These are phyloP conservation scores for Vararia minispora DNA, from an alignment of 768 basidiomycete genomes.

Conservation along the genomic window DNA sequence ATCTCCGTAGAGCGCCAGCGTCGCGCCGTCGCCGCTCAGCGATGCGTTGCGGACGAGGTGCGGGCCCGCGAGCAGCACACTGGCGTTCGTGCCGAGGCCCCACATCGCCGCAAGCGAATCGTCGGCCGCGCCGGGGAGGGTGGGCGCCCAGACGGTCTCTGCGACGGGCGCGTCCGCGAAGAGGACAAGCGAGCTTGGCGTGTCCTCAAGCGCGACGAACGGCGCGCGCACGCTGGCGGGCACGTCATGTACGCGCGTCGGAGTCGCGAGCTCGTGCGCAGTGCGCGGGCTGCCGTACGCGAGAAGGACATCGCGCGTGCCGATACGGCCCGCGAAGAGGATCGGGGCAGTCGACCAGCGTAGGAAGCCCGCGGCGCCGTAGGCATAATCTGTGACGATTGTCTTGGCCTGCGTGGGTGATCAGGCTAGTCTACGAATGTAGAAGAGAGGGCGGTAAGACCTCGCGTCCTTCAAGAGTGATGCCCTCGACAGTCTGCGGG, in stretches of 20 bases:
- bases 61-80: constrained; percentile 38
- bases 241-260: constrained; percentile 46
- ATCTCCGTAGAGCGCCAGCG: constrained; percentile 54
- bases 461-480: constrained; percentile 55
- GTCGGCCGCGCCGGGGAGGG: constrained; percentile 31
- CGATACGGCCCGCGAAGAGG: constrained; percentile 45
- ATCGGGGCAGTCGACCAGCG: constrained; percentile 64
- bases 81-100: constrained; percentile 58
- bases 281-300: constrained; percentile 24
- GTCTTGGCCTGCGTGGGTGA: too few relatives aligned
- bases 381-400: constrained; percentile 56
- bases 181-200: constrained; percentile 51
- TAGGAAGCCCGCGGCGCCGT: constrained; percentile 42
- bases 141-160: constrained; percentile 66
- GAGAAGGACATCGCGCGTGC: constrained; percentile 25
- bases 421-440: too few relatives aligned
- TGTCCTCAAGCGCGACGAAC: constrained; percentile 55
- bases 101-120: constrained; percentile 48
- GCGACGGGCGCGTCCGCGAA: constrained; percentile 56
- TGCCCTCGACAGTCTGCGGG: constrained; percentile 37
- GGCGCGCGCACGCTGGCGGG: constrained; percentile 46
- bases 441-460: too few relatives aligned
- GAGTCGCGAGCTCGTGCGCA: constrained; percentile 22
- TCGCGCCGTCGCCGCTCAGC: constrained; percentile 11
- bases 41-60: constrained; percentile 30